phyloP scores from a whole-genome alignment of 148 eudicot species.

The Cornus suecica region DNA sequence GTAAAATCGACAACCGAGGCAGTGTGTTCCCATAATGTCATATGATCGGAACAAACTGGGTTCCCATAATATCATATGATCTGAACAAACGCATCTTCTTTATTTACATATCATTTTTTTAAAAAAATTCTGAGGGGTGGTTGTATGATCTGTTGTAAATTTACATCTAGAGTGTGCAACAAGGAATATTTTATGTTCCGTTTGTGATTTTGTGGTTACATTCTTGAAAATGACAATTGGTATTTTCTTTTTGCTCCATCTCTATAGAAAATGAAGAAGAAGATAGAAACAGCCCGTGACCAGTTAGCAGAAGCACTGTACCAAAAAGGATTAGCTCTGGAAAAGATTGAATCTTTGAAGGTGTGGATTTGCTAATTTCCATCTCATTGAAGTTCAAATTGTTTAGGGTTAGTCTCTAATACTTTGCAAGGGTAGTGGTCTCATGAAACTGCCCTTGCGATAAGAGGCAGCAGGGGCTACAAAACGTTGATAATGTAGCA shows the following conservation, averaged over 20 bases:
- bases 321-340: slow-evolving; percentile 87
- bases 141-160: not conserved
- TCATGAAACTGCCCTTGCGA: slow-evolving; percentile 7
- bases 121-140: not conserved
- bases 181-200: not conserved
- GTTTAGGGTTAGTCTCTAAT: not conserved
- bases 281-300: slow-evolving; percentile 82
- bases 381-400: not conserved
- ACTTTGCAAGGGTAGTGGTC: slow-evolving; percentile 3
- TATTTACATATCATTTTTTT: not conserved
- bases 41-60: not conserved
- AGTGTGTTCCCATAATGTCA: not conserved
- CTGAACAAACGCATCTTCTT: not conserved
- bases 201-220: not conserved
- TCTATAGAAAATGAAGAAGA: slow-evolving; percentile 64
- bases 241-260: not conserved
- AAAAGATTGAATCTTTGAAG: slow-evolving; percentile 66
- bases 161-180: not conserved
- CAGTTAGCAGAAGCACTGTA: slow-evolving; percentile 83
- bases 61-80: not conserved
- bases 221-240: not conserved
- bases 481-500: not conserved
- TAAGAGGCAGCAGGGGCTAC: not conserved
- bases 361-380: slow-evolving; percentile 26
- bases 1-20: not conserved